Conservation (phyloP, 2,329 filamentous ascomycete species). For the Ceratocystis papillata region DNA sequence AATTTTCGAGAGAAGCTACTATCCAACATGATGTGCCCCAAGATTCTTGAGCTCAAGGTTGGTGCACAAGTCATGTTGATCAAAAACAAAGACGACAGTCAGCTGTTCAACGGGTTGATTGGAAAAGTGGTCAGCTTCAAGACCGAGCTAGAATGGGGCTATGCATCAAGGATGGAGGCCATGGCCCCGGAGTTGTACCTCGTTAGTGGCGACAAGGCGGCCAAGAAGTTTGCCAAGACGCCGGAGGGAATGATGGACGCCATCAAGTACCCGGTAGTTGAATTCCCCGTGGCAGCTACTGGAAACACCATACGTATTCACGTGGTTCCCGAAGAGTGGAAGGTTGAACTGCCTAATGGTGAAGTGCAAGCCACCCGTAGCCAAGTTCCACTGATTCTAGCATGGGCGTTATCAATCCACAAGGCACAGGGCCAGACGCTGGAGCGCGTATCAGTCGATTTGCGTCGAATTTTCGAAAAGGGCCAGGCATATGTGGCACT, state of each 20-base stretch:
- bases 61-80: constrained; percentile 99
- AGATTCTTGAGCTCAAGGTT: constrained; percentile 68
- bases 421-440: constrained; percentile 95
- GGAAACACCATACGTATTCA: constrained; percentile 46
- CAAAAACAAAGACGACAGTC: constrained; percentile 87
- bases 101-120: constrained; percentile 82
- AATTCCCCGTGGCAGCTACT: constrained; percentile 63
- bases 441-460: constrained; percentile 85
- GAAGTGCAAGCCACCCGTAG: constrained; percentile 81
- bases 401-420: constrained; percentile 95
- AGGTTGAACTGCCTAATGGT: constrained; percentile 89
- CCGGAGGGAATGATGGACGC: constrained; percentile 35
- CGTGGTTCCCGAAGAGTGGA: constrained; percentile 76
- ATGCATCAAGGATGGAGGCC: constrained; percentile 26
- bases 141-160: constrained; percentile 36
- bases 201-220: constrained; percentile 37
- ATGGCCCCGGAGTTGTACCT: constrained; percentile 37
- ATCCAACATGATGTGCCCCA: constrained; percentile 86
- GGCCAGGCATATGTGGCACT: constrained; percentile 96
- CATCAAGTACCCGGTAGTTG: constrained; percentile 71
- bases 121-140: constrained; percentile 78
- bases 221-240: constrained; percentile 47
- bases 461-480: constrained; percentile 89
- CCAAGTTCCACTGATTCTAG: constrained; percentile 79
- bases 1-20: constrained; percentile 65